Base-by-base conservation (phyloP, 495 filamentous ascomycete species). In the Cryomyces minteri region DNA sequence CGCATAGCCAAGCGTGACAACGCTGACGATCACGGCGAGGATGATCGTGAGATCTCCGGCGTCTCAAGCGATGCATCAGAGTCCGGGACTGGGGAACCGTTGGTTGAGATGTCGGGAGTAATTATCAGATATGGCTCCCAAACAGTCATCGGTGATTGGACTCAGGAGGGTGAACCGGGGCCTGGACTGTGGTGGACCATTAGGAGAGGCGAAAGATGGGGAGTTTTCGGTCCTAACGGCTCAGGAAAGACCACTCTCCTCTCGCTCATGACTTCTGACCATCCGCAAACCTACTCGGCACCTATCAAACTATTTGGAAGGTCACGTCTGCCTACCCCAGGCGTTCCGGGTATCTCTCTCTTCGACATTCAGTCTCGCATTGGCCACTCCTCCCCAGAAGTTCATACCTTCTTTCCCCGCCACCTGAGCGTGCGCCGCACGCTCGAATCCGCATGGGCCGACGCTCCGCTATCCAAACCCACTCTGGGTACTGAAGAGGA, bases 231-330 rank as follows among this genome's bases (percentile, higher is more conserved):
- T 0, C 76, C 88, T 10, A 95, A 96, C 54, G 90, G 78, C 14
- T 82, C 78, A 9, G 82, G 83, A 6, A 98, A 98, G 62, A 96
- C 90, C 0, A 98, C 90, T 0, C 67, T 98, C 42, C 70, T 94
- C 11, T 90, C 87, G 2, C 67, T 98, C 10, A 81, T 98, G 50
- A 90, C 84, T 33, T 94, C 88, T 4, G 90, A 98, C 56, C 90
- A 98, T 50, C 90, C 90, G 0, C 87, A 94, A 58, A 74, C 88
- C 1, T 98, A 96, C 59, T 84, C 84, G 4, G 72, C 82, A 28
- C 88, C 88, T 11, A 79, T 98, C 42, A 75, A 73, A 49, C 65
- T 94, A 34, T 94, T 98, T 51, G 84, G 85, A 2, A 77, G 78
- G 25, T 79, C 79, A 39, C 74, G 90, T 6, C 70, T 94, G 3